Conservation (phyloP, 2,329 filamentous ascomycete genomes). For the Periconia sp. region DNA sequence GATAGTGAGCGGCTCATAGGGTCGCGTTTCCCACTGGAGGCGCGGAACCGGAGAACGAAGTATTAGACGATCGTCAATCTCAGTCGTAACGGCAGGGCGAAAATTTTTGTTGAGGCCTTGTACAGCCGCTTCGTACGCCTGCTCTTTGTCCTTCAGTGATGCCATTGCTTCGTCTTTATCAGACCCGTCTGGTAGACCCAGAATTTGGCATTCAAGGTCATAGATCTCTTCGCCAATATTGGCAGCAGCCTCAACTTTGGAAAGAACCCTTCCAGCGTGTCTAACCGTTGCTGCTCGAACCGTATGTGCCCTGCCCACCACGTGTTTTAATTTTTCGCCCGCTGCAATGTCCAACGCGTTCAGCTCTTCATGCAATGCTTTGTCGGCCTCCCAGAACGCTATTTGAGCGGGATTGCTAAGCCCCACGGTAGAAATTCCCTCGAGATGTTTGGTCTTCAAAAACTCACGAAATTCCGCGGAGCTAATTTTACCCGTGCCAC, state of each 20-base stretch:
- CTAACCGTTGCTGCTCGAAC: conserved; percentile 5
- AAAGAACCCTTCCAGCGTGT: not conserved
- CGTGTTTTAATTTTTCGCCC: not conserved
- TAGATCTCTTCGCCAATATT: conserved; percentile 31
- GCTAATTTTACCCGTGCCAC: conserved; percentile 20
- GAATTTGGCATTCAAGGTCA: conserved; percentile 28
- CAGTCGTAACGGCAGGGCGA: conserved; percentile 5
- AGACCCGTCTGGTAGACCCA: conserved; percentile 20
- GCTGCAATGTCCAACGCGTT: not conserved
- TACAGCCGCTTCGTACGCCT: conserved; percentile 14
- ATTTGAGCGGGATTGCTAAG: conserved; percentile 14
- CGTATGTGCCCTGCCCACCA: conserved; percentile 3
- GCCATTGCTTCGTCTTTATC: conserved; percentile 27
- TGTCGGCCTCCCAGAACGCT: conserved; percentile 7
- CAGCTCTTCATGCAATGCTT: conserved; percentile 1
- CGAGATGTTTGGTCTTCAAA: conserved; percentile 20
- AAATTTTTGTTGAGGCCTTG: conserved; percentile 6
- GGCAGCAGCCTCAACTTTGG: conserved; percentile 16
- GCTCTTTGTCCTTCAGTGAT: conserved; percentile 47
- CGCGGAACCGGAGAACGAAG: conserved; percentile 24
- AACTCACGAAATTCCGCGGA: conserved; percentile 16
- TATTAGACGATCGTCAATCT: conserved; percentile 32
- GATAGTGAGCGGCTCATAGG: conserved; percentile 68
- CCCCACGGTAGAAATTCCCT: conserved; percentile 23
- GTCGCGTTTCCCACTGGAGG: conserved; percentile 66